Evolutionary conservation across 2,329 filamentous ascomycete genomes (phyloP).

Genomic region (Venturia oleaginea): DNA sequence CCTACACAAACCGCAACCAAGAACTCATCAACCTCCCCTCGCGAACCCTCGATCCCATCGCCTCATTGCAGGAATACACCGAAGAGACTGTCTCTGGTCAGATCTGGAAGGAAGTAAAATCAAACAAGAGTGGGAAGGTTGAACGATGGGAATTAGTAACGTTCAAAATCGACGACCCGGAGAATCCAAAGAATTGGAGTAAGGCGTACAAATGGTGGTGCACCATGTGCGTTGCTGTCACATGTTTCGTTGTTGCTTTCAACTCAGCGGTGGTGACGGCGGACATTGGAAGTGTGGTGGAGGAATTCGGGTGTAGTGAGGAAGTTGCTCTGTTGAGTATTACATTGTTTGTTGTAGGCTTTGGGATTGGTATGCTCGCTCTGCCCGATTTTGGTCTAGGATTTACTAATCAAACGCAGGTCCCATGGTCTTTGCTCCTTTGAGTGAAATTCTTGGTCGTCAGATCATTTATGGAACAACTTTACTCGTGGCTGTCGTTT

Average conservation of each 20-base stretch:
- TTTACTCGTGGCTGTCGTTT: conserved; percentile 61
- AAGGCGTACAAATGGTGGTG: conserved; percentile 67
- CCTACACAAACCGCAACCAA: neutral
- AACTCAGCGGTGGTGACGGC: conserved; percentile 69
- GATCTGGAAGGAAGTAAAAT: conserved; percentile 46
- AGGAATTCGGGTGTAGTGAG: conserved; percentile 58
- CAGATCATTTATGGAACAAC: conserved; percentile 62
- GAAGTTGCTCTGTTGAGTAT: conserved; percentile 67
- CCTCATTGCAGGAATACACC: conserved; percentile 54
- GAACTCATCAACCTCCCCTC: conserved; percentile 53
- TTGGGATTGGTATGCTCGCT: conserved; percentile 55
- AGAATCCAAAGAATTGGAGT: conserved; percentile 80
- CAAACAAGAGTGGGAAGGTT: conserved; percentile 45
- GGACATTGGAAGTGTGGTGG: conserved; percentile 54
- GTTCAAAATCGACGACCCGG: conserved; percentile 61
- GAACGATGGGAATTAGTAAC: conserved; percentile 54
- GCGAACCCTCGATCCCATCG: conserved; percentile 53
- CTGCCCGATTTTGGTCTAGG: conserved; percentile 57
- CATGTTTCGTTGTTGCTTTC: conserved; percentile 39
- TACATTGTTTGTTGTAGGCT: conserved; percentile 71
- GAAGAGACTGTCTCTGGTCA: conserved; percentile 52
- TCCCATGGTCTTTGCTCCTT: conserved; percentile 70
- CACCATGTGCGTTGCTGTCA: conserved; percentile 70
- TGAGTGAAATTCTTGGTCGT: conserved; percentile 67
- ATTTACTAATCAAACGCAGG: conserved; percentile 52